A percentile compares a stretch with the other conserved stretches of the same genome.
Evolutionary conservation across 2,329 filamentous ascomycete species (phyloP).

Genomic region (Lasiodiplodia hormozganensis): DNA sequence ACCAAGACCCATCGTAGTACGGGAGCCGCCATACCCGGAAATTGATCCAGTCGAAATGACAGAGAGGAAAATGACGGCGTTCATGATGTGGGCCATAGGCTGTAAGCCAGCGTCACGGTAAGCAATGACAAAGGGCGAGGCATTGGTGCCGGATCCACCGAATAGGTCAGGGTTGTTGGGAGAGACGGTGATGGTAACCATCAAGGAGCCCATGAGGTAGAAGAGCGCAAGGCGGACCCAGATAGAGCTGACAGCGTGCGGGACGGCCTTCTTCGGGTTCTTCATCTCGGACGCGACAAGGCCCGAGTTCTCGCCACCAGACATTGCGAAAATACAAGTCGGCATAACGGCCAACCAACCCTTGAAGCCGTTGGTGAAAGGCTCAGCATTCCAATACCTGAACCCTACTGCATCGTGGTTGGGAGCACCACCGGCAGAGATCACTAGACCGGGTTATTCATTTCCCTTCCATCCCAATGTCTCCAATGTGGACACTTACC

Average conservation of each 20-base stretch:
- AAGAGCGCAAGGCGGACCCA: conserved; percentile 56
- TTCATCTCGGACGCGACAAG: conserved; percentile 53
- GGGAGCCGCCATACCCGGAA: conserved; percentile 52
- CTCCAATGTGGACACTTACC: conserved; percentile 20
- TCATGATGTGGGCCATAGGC: conserved; percentile 55
- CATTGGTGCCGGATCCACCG: conserved; percentile 50
- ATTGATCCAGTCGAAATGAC: conserved; percentile 55
- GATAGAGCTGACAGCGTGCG: conserved; percentile 54
- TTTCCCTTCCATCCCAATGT: background rate
- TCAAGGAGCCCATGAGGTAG: conserved; percentile 54
- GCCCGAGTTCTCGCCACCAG: conserved; percentile 53
- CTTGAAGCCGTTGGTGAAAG: conserved; percentile 55
- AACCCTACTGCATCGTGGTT: conserved; percentile 50
- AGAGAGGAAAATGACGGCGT: conserved; percentile 57
- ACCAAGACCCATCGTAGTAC: conserved; percentile 54
- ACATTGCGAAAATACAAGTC: conserved; percentile 49
- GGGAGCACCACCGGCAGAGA: conserved; percentile 54
- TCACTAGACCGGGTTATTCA: conserved; percentile 35
- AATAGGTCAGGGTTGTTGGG: conserved; percentile 51
- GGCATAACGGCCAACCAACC: conserved; percentile 46
- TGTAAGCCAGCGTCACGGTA: conserved; percentile 50
- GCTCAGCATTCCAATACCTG: conserved; percentile 52
- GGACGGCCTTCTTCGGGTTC: conserved; percentile 53
- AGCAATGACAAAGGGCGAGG: conserved; percentile 56
- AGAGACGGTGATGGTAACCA: conserved; percentile 54